Evolutionary conservation across 2,329 filamentous ascomycete genomes (phyloP), one percentile per base, ranked within the genome.

Genomic region (Corniculantispora saksenae): DNA sequence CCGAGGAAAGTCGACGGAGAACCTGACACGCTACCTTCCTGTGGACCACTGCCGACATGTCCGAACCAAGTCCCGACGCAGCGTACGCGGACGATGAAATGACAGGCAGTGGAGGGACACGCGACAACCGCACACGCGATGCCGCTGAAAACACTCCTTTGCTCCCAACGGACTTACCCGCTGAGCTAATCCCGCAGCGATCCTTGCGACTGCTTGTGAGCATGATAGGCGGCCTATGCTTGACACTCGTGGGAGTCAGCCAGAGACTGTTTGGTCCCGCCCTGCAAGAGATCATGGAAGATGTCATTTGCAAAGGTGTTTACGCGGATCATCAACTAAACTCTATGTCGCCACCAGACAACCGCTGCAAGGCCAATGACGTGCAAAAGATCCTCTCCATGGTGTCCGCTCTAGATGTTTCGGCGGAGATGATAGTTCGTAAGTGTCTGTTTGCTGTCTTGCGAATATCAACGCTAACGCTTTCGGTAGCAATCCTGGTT

Each of bases 331-430:
- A 79, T 53, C 69, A 76, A 27, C 72, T 79, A 0, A 68, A 68
- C 38, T 69, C 67, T 54, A 61, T 66, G 53, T 70, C 60, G 3
- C 66, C 73, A 70, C 60, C 73, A 2, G 82, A 85, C 64, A 70
- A 75, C 53, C 74, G 78, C 7, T 87, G 85, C 75, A 87, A 87
- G 70, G 71, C 73, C 3, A 71, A 76, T 0, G 72, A 75, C 2
- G 82, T 88, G 1, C 84, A 87, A 68, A 77, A 80, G 29, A 77
- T 79, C 23, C 75, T 88, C 51, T 83, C 85, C 15, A 80, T 82
- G 76, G 73, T 87, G 21, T 77, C 78, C 48, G 84, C 83, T 1
- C 83, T 82, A 78, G 69, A 75, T 51, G 67, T 73, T 23, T 79
- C 81, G 1, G 74, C 84, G 35, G 79, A 84, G 40, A 79, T 80